These are phyloP conservation scores for Apiotrichum brassicae DNA, from an alignment of 1,284 basidiomycete genomes.

Conservation along the genomic window DNA sequence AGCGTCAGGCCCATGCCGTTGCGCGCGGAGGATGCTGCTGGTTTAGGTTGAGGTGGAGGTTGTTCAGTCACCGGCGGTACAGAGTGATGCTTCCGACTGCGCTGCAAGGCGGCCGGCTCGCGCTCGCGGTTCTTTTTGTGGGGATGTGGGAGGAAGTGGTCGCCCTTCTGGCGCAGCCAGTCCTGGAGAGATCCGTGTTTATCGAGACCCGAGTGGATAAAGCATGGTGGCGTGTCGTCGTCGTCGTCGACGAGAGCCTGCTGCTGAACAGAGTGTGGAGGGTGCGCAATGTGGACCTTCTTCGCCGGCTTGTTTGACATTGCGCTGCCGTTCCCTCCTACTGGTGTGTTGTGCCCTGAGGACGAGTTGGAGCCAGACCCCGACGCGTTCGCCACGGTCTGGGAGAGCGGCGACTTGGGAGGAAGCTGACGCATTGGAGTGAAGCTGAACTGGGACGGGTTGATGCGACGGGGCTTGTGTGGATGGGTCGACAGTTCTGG, in stretches of 20 bases:
- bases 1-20: too few relatives aligned
- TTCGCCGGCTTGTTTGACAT: slow-evolving; percentile 4
- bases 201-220: slow-evolving; percentile 49
- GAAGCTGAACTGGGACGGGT: slow-evolving; percentile 13
- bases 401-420: slow-evolving; percentile 32
- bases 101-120: background rate
- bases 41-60: too few relatives aligned
- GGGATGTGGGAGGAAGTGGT: slow-evolving; percentile 4
- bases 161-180: slow-evolving; percentile 30
- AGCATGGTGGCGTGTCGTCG: slow-evolving; percentile 35
- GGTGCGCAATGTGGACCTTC: slow-evolving; percentile 12
- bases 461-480: background rate
- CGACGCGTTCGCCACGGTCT: background rate
- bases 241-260: slow-evolving; percentile 7
- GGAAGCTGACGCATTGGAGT: slow-evolving; percentile 26
- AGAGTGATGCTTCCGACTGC: background rate
- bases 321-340: background rate
- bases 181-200: slow-evolving; percentile 44
- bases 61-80: too few relatives aligned
- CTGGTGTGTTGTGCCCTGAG: background rate
- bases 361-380: background rate
- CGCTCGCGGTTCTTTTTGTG: background rate
- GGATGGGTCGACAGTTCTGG: background rate
- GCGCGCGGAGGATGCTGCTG: too few relatives aligned
- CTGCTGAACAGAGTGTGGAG: too few relatives aligned